phyloP scores from a whole-genome alignment of 1,284 basidiomycete species.

The Heterobasidion occidentale region DNA sequence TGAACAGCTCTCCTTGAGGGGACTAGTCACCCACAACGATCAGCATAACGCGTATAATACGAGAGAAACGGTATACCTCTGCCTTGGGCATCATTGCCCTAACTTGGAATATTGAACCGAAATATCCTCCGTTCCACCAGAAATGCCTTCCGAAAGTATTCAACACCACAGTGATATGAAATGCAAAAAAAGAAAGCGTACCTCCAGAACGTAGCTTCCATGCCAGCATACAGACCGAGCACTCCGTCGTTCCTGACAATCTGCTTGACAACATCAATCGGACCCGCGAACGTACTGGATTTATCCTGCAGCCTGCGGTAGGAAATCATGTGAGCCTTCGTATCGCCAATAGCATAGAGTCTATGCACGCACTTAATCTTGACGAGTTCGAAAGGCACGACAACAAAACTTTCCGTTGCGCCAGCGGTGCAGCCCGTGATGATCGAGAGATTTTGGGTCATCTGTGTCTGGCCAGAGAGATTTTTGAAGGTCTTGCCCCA shows the following conservation, averaged over 20 bases:
- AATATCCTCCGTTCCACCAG: conserved; percentile 94
- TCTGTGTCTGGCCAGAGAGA: conserved; percentile 67
- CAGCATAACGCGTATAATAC: conserved; percentile 2
- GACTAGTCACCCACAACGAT: conserved; percentile 1
- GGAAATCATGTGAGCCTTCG: background rate
- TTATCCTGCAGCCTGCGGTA: conserved; percentile 80
- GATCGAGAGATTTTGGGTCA: conserved; percentile 83
- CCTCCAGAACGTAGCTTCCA: conserved; percentile 97
- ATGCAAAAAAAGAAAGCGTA: conserved; percentile 19
- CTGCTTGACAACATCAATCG: conserved; percentile 83
- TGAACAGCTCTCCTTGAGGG: conserved; percentile 50
- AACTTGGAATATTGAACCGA: conserved; percentile 86
- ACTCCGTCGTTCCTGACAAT: conserved; percentile 73
- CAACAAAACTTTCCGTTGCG: conserved; percentile 90
- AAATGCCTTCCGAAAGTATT: conserved; percentile 46
- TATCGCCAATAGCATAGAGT: background rate
- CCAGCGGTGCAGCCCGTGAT: conserved; percentile 92
- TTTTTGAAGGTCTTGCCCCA: conserved; percentile 80
- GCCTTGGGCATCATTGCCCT: conserved; percentile 77
- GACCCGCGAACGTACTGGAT: conserved; percentile 80
- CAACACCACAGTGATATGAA: background rate
- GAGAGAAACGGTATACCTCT: conserved; percentile 38
- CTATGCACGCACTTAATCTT: conserved; percentile 69
- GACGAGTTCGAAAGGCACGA: conserved; percentile 95
- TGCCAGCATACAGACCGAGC: conserved; percentile 84